phyloP scores from a whole-genome alignment of 805 yeast species.

The Yamadazyma nakazawae region DNA sequence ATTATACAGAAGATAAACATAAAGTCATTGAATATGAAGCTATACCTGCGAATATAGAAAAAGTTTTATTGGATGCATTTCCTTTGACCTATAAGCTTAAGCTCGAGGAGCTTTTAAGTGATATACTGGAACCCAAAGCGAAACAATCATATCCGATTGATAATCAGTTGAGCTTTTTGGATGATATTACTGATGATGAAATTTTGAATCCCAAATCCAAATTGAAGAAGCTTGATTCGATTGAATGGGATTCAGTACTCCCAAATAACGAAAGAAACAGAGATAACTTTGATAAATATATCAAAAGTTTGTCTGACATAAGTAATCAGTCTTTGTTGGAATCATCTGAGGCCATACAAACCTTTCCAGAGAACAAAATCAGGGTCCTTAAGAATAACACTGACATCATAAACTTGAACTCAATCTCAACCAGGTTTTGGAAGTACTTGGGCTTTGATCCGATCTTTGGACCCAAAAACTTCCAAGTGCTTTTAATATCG shows the following conservation, averaged over 20 bases:
- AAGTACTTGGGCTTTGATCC: slow-evolving; percentile 57
- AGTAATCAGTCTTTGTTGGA: slow-evolving; percentile 11
- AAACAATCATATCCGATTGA: slow-evolving; percentile 16
- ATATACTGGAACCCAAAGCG: slow-evolving; percentile 8
- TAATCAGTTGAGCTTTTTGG: slow-evolving; percentile 34
- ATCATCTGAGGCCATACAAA: slow-evolving; percentile 15
- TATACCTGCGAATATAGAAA: slow-evolving; percentile 16
- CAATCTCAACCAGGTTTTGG: slow-evolving; percentile 52
- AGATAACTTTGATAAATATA: slow-evolving; percentile 21
- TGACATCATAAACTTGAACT: slow-evolving; percentile 42
- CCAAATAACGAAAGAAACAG: slow-evolving; percentile 14
- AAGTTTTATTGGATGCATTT: slow-evolving; percentile 22
- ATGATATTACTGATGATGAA: slow-evolving; percentile 34
- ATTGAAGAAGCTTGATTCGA: slow-evolving; percentile 19
- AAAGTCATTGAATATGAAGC: neutral
- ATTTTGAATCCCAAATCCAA: slow-evolving; percentile 24
- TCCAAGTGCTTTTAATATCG: slow-evolving; percentile 48
- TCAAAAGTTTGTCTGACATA: slow-evolving; percentile 15
- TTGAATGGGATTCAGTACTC: slow-evolving; percentile 38
- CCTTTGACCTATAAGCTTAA: slow-evolving; percentile 31
- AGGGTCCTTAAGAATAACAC: slow-evolving; percentile 34
- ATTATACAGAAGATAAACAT: neutral
- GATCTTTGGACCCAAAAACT: slow-evolving; percentile 44
- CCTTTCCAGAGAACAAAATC: slow-evolving; percentile 19
- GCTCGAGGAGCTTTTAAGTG: slow-evolving; percentile 34